These are phyloP conservation scores for Arthrocladium fulminans DNA, from an alignment of 2,329 filamentous ascomycete genomes.

Conservation along the genomic window DNA sequence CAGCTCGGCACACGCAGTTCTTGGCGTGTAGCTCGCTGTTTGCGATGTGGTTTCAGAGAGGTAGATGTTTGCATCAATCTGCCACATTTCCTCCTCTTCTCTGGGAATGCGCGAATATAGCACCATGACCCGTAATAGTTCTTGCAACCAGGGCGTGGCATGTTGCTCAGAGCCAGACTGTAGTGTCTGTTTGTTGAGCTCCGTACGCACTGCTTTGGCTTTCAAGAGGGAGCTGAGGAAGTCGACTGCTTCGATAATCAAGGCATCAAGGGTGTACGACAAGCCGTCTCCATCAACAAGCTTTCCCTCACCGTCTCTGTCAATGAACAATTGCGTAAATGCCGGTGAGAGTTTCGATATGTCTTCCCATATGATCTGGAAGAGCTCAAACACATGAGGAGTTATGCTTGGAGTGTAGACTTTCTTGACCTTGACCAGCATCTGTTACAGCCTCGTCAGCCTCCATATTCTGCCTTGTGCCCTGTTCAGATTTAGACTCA, in stretches of 20 bases:
- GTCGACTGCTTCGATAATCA: conserved; percentile 88
- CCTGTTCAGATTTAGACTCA: conserved; percentile 24
- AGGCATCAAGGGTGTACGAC: conserved; percentile 89
- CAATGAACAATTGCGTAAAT: conserved; percentile 78
- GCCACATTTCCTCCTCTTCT: conserved; percentile 92
- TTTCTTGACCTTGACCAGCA: conserved; percentile 75
- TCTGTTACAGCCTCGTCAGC: conserved; percentile 40
- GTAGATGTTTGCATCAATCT: conserved; percentile 92
- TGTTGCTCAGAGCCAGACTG: conserved; percentile 50
- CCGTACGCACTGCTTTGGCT: conserved; percentile 76
- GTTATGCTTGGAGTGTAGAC: conserved; percentile 76
- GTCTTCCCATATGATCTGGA: conserved; percentile 83
- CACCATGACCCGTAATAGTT: conserved; percentile 77
- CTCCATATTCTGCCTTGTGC: not conserved
- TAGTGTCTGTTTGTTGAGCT: conserved; percentile 72
- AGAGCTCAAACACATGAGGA: conserved; percentile 72
- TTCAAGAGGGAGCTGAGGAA: conserved; percentile 86
- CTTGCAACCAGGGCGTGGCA: conserved; percentile 69
- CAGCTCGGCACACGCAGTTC: conserved; percentile 84
- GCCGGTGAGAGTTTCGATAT: conserved; percentile 61
- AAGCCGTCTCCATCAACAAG: conserved; percentile 71
- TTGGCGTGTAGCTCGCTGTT: conserved; percentile 89
- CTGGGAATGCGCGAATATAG: conserved; percentile 81
- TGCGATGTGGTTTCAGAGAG: conserved; percentile 91
- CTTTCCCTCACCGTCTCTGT: conserved; percentile 74